Conservation (phyloP, 148 eudicot genomes). For the Amaranthus hypochondriacus region DNA sequence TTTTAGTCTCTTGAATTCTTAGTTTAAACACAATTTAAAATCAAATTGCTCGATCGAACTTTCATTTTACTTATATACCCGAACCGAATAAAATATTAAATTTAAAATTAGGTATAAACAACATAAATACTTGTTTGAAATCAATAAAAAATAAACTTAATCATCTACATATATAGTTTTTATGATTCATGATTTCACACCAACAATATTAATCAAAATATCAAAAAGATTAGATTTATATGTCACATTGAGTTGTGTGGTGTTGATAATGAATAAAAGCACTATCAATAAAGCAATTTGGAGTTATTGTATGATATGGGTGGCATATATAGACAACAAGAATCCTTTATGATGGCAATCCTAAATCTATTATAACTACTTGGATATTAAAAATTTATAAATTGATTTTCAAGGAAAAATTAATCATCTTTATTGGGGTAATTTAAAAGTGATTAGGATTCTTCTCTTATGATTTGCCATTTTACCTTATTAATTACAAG, state of each 20-base stretch:
- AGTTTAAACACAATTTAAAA: no score
- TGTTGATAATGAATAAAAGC: constrained; percentile 17
- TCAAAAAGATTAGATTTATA: background rate
- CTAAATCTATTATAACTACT: constrained; percentile 5
- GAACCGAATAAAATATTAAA: no score
- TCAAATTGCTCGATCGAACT: no score
- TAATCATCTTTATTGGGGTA: background rate
- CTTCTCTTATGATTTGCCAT: background rate
- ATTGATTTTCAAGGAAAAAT: constrained; percentile 3
- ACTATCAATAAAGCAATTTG: constrained; percentile 17
- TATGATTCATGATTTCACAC: constrained; percentile 6
- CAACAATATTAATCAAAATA: constrained; percentile 7
- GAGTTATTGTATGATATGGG: constrained; percentile 15
- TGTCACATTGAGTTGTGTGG: constrained; percentile 16
- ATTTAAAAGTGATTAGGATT: background rate
- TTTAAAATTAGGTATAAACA: no score
- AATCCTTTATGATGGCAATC: constrained; percentile 12
- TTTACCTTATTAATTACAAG: background rate
- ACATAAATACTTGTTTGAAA: background rate
- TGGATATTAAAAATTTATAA: constrained; percentile 6
- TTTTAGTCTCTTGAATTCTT: no score
- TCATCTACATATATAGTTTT: background rate
- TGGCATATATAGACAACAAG: constrained; percentile 21
- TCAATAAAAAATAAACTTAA: background rate
- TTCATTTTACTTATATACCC: no score